phyloP scores from a whole-genome alignment of 1,284 basidiomycete species.

The Flammula alnicola region DNA sequence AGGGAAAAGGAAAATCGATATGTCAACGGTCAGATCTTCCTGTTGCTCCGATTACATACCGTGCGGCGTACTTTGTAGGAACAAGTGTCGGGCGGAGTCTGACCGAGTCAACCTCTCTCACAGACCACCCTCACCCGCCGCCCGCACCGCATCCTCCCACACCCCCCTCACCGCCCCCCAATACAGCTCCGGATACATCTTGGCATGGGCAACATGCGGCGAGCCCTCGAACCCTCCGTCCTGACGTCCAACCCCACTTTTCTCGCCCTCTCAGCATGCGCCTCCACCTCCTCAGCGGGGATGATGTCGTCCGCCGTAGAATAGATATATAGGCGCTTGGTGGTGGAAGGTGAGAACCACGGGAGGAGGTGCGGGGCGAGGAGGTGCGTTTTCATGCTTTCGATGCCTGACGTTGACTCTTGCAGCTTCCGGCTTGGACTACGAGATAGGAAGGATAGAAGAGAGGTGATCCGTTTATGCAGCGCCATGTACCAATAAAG shows the following conservation, averaged over 20 bases:
- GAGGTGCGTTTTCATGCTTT: conserved; percentile 35
- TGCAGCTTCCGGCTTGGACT: too few species aligned
- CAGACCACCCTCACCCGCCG: too few species aligned
- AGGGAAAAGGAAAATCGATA: too few species aligned
- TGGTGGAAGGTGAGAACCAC: conserved; percentile 47
- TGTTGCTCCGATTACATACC: too few species aligned
- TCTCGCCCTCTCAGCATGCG: conserved; percentile 43
- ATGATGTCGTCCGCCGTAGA: conserved; percentile 55
- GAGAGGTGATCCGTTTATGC: too few species aligned
- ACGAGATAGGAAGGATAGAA: too few species aligned
- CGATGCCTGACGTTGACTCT: too few species aligned
- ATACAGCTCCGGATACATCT: conserved; percentile 51
- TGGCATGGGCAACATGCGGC: conserved; percentile 60
- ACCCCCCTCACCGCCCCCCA: conserved; percentile 46
- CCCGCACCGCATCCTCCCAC: conserved; percentile 44
- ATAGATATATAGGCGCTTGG: conserved; percentile 59
- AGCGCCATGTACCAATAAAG: too few species aligned
- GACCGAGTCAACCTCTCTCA: too few species aligned
- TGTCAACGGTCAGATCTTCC: too few species aligned
- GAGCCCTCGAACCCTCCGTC: conserved; percentile 50
- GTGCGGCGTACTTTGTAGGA: too few species aligned
- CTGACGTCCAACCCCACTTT: conserved; percentile 40
- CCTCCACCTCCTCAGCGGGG: conserved; percentile 44
- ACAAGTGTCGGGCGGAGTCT: too few species aligned
- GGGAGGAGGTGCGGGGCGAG: conserved; percentile 44